These are phyloP conservation scores for Pythium oligandrum DNA, from an alignment of 352 stramenopile species.

Conservation along the genomic window DNA sequence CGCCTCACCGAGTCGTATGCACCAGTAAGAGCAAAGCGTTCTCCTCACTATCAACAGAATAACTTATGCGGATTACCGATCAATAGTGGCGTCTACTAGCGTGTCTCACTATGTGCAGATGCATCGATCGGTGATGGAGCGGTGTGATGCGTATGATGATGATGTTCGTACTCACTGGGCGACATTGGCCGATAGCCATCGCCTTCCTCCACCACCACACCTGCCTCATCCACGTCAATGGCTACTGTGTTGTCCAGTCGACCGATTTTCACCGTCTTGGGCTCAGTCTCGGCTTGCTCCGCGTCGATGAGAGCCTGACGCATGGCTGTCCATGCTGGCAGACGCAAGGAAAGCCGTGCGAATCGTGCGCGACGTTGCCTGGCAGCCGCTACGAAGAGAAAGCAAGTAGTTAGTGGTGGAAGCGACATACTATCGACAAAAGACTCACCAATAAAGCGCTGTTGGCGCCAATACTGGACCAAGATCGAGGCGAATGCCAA, in stretches of 20 bases:
- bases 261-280: too few species aligned
- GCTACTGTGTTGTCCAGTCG: neutral
- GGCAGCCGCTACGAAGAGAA: neutral
- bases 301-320: constrained; percentile 16
- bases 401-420: too few species aligned
- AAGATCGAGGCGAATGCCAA: constrained; percentile 1
- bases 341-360: constrained; percentile 2
- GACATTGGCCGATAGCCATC: constrained; percentile 10
- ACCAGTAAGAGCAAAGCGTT: constrained; percentile 19
- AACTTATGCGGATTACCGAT: constrained; percentile 9
- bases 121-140: neutral
- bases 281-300: constrained; percentile 7
- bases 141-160: constrained; percentile 1
- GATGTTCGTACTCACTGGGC: constrained; percentile 13
- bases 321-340: constrained; percentile 12
- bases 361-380: constrained; percentile 11
- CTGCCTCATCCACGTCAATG: neutral
- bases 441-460: neutral
- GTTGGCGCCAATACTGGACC: neutral
- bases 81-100: constrained; percentile 3
- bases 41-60: neutral
- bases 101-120: constrained; percentile 1
- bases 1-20: constrained; percentile 36
- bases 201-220: constrained; percentile 10
- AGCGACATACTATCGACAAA: too few species aligned